These are phyloP conservation scores for Glarea lozoyensis DNA, from an alignment of 495 filamentous ascomycete species.

Conservation along the genomic window DNA sequence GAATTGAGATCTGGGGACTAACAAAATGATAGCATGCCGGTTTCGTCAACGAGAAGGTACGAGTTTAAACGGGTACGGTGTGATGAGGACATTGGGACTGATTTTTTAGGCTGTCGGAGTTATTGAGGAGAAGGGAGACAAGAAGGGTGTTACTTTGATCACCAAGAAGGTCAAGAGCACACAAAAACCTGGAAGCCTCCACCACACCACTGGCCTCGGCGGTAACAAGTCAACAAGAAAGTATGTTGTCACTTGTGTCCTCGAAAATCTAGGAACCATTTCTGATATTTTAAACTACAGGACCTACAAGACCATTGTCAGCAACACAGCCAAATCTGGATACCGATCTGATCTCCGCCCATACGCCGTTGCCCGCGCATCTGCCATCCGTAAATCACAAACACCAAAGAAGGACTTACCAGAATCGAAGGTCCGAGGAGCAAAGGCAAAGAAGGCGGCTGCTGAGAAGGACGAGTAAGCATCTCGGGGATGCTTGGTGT, in stretches of 20 bases:
- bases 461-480: slow-evolving; percentile 23
- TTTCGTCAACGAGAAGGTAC: slow-evolving; percentile 88
- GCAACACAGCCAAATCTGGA: slow-evolving; percentile 65
- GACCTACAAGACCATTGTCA: slow-evolving; percentile 80
- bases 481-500: slow-evolving; percentile 2
- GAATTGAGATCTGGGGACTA: slow-evolving; percentile 9
- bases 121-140: slow-evolving; percentile 45
- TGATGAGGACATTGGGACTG: no score
- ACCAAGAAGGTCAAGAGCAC: slow-evolving; percentile 71
- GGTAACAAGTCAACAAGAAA: slow-evolving; percentile 64
- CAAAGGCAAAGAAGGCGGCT: slow-evolving; percentile 68
- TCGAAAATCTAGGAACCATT: slow-evolving; percentile 19
- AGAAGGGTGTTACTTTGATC: slow-evolving; percentile 63
- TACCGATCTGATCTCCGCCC: slow-evolving; percentile 84
- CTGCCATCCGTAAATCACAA: slow-evolving; percentile 75
- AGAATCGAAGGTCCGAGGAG: slow-evolving; percentile 66
- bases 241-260: slow-evolving; percentile 43
- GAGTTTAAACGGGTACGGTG: no score
- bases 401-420: slow-evolving; percentile 65
- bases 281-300: slow-evolving; percentile 37
- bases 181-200: slow-evolving; percentile 61
- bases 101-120: slow-evolving; percentile 71
- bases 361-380: slow-evolving; percentile 80
- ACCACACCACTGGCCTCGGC: slow-evolving; percentile 55
- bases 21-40: slow-evolving; percentile 61